phyloP scores from a whole-genome alignment of 345 rosid genomes.

The Lepidium aucheri region DNA sequence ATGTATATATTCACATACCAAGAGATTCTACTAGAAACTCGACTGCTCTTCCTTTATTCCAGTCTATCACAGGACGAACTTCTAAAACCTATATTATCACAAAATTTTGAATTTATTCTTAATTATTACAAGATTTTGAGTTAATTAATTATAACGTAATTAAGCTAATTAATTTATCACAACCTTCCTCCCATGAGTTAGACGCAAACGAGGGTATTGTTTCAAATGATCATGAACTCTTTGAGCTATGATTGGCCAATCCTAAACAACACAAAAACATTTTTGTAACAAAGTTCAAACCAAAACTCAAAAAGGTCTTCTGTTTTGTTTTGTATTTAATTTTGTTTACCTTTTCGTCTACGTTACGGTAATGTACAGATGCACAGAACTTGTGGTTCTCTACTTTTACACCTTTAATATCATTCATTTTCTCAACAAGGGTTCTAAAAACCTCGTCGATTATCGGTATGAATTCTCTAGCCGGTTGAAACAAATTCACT shows the following conservation, averaged over 20 bases:
- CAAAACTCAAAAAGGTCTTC: neutral
- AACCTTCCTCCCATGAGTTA: conserved; percentile 96
- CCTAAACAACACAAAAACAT: conserved; percentile 30
- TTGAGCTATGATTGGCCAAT: conserved; percentile 77
- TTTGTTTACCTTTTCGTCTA: conserved; percentile 69
- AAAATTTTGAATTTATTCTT: neutral
- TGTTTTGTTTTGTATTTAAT: too few relatives aligned
- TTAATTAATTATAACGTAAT: neutral
- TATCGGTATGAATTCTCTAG: conserved; percentile 70
- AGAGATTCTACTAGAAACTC: conserved; percentile 86
- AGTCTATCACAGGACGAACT: conserved; percentile 85
- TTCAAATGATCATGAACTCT: conserved; percentile 74
- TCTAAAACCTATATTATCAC: conserved; percentile 65
- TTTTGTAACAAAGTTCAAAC: neutral
- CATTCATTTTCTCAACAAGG: conserved; percentile 70
- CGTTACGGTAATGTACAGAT: conserved; percentile 93
- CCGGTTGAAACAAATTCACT: conserved; percentile 84
- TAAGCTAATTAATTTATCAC: neutral
- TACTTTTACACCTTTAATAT: conserved; percentile 67
- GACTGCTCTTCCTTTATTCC: conserved; percentile 96
- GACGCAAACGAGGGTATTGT: conserved; percentile 64
- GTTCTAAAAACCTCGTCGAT: conserved; percentile 87
- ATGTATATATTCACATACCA: conserved; percentile 44
- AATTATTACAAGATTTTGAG: neutral
- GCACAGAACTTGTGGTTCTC: conserved; percentile 94